phyloP scores from a whole-genome alignment of 2,329 filamentous ascomycete species.

The Tothia fuscella region DNA sequence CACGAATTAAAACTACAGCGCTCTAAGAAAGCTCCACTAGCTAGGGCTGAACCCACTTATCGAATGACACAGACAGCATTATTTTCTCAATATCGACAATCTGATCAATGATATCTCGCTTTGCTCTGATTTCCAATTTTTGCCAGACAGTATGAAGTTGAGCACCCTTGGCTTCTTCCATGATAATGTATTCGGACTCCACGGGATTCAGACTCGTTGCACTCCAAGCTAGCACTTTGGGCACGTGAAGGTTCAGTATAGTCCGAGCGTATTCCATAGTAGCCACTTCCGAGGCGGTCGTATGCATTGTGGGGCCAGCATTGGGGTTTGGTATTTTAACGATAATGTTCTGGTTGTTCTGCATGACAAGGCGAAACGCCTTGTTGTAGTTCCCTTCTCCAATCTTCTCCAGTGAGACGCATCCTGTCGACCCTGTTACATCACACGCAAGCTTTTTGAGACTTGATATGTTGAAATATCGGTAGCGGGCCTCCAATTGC shows the following conservation, averaged over 20 bases:
- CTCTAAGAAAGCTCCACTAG: conserved; percentile 26
- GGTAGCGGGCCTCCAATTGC: conserved; percentile 16
- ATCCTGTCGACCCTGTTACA: conserved; percentile 13
- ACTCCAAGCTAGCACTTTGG: conserved; percentile 19
- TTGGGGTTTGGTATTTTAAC: conserved; percentile 20
- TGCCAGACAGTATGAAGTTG: conserved; percentile 18
- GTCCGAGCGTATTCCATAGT: conserved; percentile 19
- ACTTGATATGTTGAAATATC: conserved; percentile 15
- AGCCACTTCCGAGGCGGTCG: conserved; percentile 20
- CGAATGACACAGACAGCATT: conserved; percentile 8
- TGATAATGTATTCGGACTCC: conserved; percentile 22
- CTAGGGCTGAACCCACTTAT: not conserved
- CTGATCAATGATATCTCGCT: conserved; percentile 15
- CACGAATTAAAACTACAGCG: conserved; percentile 21
- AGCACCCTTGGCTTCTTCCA: conserved; percentile 20
- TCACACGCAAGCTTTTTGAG: conserved; percentile 15
- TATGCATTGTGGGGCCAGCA: conserved; percentile 15
- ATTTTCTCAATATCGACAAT: conserved; percentile 7
- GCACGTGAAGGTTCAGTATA: conserved; percentile 18
- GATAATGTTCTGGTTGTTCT: conserved; percentile 16
- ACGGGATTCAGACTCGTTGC: conserved; percentile 17
- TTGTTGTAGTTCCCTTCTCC: conserved; percentile 18
- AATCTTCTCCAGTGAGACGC: conserved; percentile 15
- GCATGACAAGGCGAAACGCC: conserved; percentile 15
- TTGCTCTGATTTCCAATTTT: conserved; percentile 15